These are phyloP conservation scores for Lentinula edodes DNA, from an alignment of 768 basidiomycete species.

Conservation along the genomic window DNA sequence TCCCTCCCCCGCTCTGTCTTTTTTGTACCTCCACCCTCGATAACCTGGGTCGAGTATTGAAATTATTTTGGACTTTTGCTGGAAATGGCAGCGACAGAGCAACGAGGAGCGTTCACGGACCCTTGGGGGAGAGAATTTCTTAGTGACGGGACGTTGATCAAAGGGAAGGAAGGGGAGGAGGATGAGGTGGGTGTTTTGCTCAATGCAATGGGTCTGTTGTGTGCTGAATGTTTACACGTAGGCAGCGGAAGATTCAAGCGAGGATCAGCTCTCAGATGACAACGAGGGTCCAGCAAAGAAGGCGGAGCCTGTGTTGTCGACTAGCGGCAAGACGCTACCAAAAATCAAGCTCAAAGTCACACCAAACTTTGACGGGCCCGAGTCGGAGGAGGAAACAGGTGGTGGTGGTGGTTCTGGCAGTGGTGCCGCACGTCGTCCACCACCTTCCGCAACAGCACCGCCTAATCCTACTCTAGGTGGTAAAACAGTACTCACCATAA, in stretches of 20 bases:
- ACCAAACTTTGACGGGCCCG: slow-evolving; percentile 1
- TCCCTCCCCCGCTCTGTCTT: too few relatives aligned
- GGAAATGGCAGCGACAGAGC: not conserved
- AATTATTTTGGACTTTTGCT: too few relatives aligned
- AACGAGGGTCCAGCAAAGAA: not conserved
- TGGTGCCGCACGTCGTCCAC: not conserved
- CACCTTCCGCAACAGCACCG: not conserved
- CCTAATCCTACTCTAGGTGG: not conserved
- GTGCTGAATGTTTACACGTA: not conserved
- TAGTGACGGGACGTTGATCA: not conserved
- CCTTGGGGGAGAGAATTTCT: not conserved
- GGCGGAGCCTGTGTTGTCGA: not conserved
- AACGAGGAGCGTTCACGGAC: not conserved
- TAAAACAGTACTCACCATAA: not conserved
- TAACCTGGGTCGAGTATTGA: too few relatives aligned
- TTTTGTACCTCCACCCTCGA: too few relatives aligned
- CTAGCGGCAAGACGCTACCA: slow-evolving; percentile 1
- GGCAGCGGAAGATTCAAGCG: not conserved
- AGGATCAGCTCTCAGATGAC: not conserved
- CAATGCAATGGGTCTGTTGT: not conserved
- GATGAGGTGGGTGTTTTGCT: not conserved
- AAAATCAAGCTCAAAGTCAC: slow-evolving; percentile 4
- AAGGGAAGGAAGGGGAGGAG: not conserved
- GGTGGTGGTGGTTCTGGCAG: not conserved
- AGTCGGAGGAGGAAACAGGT: slow-evolving; percentile 4